Evolutionary conservation across 2,329 filamentous ascomycete genomes (phyloP).

Genomic region (Fusarium sp.): DNA sequence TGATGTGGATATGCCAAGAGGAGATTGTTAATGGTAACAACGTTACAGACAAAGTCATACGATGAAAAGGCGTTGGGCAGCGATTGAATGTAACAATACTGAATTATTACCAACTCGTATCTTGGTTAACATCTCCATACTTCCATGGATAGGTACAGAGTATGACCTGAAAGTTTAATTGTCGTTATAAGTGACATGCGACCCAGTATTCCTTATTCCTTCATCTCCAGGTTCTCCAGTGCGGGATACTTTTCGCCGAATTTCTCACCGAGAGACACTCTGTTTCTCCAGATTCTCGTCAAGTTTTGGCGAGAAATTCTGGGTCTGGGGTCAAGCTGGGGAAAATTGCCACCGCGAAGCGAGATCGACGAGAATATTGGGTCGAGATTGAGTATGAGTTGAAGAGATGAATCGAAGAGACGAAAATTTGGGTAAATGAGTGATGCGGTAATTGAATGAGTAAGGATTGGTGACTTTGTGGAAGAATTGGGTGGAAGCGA

Average conservation of each 20-base stretch:
- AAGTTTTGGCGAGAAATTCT: slow-evolving; percentile 14
- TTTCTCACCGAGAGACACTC: slow-evolving; percentile 7
- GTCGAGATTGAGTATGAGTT: background rate
- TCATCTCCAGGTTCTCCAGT: background rate
- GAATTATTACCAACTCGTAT: no score
- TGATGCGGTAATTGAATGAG: background rate
- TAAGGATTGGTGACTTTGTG: accelerated
- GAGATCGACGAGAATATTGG: background rate
- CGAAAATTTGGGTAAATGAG: no score
- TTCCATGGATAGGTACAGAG: no score
- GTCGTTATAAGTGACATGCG: slow-evolving; percentile 2
- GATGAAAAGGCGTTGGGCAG: background rate
- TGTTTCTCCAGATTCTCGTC: slow-evolving; percentile 7
- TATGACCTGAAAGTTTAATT: no score
- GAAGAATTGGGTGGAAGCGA: background rate
- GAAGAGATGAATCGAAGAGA: background rate
- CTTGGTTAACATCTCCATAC: no score
- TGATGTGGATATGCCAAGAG: slow-evolving; percentile 5
- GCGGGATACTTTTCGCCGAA: slow-evolving; percentile 21
- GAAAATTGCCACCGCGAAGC: slow-evolving; percentile 16
- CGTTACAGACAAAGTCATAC: background rate
- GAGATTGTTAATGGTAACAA: background rate
- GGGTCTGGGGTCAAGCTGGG: slow-evolving; percentile 27
- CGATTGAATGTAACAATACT: no score
- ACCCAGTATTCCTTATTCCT: background rate